phyloP scores from a whole-genome alignment of 495 filamentous ascomycete genomes.

The Xylaria intraflava region DNA sequence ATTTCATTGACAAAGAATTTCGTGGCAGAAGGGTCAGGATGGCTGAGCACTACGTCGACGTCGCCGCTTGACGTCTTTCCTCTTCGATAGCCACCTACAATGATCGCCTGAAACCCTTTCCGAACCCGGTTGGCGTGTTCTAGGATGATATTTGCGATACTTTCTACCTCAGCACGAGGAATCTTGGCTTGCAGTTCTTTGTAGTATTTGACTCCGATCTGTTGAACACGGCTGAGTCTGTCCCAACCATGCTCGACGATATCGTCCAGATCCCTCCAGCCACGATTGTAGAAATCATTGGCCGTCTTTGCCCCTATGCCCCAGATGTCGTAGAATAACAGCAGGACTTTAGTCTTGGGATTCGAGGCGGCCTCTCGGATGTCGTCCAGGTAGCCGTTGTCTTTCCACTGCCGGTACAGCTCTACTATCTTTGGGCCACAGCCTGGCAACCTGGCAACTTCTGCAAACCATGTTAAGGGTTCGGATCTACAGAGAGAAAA shows the following conservation, averaged over 20 bases:
- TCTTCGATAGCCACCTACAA: constrained; percentile 81
- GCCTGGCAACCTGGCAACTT: constrained; percentile 68
- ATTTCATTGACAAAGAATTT: constrained; percentile 59
- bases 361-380: constrained; percentile 59
- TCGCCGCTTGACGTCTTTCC: constrained; percentile 71
- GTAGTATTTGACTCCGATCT: constrained; percentile 95
- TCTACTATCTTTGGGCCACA: constrained; percentile 75
- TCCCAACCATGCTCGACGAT: constrained; percentile 79
- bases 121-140: constrained; percentile 52
- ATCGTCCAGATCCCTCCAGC: constrained; percentile 70
- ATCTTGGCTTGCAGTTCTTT: constrained; percentile 74
- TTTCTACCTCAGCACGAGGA: constrained; percentile 64
- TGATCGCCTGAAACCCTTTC: constrained; percentile 58
- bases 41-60: constrained; percentile 79
- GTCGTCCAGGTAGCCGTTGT: constrained; percentile 51
- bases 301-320: constrained; percentile 84
- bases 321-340: constrained; percentile 75
- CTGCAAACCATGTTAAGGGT: constrained; percentile 37
- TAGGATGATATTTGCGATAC: constrained; percentile 56
- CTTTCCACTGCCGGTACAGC: constrained; percentile 70
- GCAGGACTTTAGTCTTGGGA: constrained; percentile 54
- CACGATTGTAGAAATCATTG: constrained; percentile 73
- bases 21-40: constrained; percentile 63
- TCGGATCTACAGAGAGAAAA: background rate
- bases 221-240: constrained; percentile 66